Evolutionary conservation across 2,329 filamentous ascomycete genomes (phyloP).

Genomic region (Pseudogymnoascus sp.): DNA sequence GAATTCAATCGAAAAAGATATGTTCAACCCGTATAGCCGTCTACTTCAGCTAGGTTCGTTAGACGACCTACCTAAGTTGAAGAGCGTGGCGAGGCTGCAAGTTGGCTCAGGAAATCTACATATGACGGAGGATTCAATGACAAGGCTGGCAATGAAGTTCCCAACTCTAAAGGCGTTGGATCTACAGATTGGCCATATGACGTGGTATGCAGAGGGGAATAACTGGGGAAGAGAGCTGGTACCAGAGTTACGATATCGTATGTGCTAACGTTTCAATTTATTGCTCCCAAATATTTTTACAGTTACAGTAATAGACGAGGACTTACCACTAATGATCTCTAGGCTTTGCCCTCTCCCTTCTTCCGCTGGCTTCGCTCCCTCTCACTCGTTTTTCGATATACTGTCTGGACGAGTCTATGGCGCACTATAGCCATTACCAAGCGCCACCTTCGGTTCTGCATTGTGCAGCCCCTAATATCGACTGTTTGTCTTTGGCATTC

Average conservation of each 20-base stretch:
- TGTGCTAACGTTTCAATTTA: background rate
- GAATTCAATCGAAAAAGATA: background rate
- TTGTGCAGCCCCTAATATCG: background rate
- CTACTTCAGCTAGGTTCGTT: background rate
- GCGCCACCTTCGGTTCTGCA: slow-evolving; percentile 3
- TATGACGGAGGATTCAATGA: background rate
- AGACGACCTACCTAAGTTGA: background rate
- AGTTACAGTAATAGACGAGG: background rate
- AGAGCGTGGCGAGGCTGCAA: background rate
- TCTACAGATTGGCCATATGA: too few species aligned
- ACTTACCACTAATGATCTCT: background rate
- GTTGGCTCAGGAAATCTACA: background rate
- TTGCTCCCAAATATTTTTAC: background rate
- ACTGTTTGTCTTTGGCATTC: background rate
- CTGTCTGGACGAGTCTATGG: background rate
- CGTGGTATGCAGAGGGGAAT: background rate
- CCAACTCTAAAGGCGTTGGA: background rate
- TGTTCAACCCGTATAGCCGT: background rate
- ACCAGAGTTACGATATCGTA: background rate
- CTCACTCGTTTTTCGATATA: background rate
- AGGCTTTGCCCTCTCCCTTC: background rate
- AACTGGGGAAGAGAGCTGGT: background rate
- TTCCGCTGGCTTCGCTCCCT: background rate
- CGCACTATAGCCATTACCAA: slow-evolving; percentile 11
- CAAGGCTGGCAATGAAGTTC: background rate